Evolutionary conservation across 768 basidiomycete genomes (phyloP), one percentile per base, ranked within the genome.

Genomic region (Russula vinacea): DNA sequence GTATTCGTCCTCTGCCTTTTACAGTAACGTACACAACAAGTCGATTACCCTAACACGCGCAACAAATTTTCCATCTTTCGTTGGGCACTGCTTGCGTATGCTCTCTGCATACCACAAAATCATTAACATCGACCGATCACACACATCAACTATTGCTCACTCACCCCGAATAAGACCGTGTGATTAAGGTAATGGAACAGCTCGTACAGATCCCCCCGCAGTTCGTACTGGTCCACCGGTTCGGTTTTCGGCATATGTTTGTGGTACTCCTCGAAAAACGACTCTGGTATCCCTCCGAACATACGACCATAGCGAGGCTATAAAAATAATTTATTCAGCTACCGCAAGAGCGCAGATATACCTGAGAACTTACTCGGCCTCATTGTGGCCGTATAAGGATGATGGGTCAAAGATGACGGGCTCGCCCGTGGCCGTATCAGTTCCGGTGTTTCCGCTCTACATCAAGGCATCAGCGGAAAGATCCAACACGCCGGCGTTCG

Each of bases 121-220:
- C 24, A n/a, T 56, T 6, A 42, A n/a, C 56, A 33, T 22, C 24
- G 17, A 19, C n/a, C 24, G 44, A 45, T 45, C 42, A n/a, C 44
- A 45, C 19, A 10, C 58, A 62, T 47, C 7, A n/a, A 29, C 26
- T 24, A 26, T 2, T 14, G 40, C 32, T 32, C 7, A 77, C 87
- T 76, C 71, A 90, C 90, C 64, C 88, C 88, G 70, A 92, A 92
- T 7, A 92, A 72, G 7, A 89, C 76, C 0, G 90, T 89, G 69
- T 92, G 90, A 68, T 92, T 92, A 67, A 92, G 74, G 70, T 90
- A 90, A 73, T 92, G 90, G 66, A 88, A 92, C 33, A 92, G 74
- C 72, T 90, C 84, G 68, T 92, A 92, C 13, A 92, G 74, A 56
- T 87, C 82, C 37, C 74, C 80, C 35, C 90, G 81, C 37, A 84